Evolutionary conservation across 1,284 basidiomycete genomes (phyloP), one percentile per base, ranked within the genome.

Genomic region (Golubevia pallescens): DNA sequence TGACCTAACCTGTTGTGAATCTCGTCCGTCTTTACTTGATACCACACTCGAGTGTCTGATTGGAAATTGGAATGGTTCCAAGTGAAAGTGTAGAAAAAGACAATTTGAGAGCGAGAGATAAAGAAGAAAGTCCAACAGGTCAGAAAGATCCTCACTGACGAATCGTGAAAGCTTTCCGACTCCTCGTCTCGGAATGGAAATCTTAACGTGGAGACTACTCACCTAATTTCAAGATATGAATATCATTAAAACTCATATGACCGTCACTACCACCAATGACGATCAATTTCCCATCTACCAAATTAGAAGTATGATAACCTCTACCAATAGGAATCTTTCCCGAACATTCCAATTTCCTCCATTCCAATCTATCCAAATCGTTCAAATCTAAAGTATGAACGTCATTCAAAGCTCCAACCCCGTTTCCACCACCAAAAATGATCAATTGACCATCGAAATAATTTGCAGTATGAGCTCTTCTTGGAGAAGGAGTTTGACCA

Each of bases 401-500:
- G 82, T 97, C 94, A 78, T 94, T 94, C 68, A 97, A 88, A 0
- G 94, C 94, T 19, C 90, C 90, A 86, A 92, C 89, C 0, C 94
- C 94, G 69, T 95, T 95, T 1, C 94, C 95, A 20, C 95, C 94
- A 2, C 94, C 94, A 80, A 97, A 97, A 2, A 97, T 87, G 87
- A 93, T 93, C 0, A 97, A 89, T 77, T 90, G 91, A 63, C 90
- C 89, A 55, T 89, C 88, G 80, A 93, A 91, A 38, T 91, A 87
- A 23, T 94, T 92, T 1, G 93, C 90, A 0, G 93, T 93, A 85
- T 97, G 94, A 1, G 94, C 94, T 32, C 94, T 90, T 8, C 94
- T 90, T 0, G 92, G 91, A 6, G 67, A 91, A 83, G 68, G 94
- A 86, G 82, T 85, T 79, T n/a, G 87, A 71, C 54, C 69, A 19